Evolutionary conservation across 2,329 filamentous ascomycete genomes (phyloP).

Genomic region (Ascochyta viciae-villosae): DNA sequence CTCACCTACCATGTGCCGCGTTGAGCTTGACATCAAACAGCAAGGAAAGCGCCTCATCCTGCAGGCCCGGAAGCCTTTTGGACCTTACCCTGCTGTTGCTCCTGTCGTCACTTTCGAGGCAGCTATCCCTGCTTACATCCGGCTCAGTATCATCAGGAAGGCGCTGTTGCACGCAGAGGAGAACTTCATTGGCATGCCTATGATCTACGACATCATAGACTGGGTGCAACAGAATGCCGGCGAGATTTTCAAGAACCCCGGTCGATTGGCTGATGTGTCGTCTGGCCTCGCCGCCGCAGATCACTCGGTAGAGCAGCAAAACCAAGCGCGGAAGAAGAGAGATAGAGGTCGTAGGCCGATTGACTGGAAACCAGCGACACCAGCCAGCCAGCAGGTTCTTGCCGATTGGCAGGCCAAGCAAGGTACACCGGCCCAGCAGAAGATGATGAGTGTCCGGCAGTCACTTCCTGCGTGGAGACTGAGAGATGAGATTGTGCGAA

Average conservation of each 20-base stretch:
- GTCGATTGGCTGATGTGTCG: slow-evolving; percentile 82
- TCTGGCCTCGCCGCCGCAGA: slow-evolving; percentile 68
- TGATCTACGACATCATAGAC: slow-evolving; percentile 88
- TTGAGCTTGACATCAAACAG: slow-evolving; percentile 66
- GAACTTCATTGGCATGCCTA: slow-evolving; percentile 80
- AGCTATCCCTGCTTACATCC: slow-evolving; percentile 87
- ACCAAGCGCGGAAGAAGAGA: slow-evolving; percentile 28
- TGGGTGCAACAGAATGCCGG: slow-evolving; percentile 90
- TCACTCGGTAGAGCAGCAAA: slow-evolving; percentile 38
- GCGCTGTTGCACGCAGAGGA: slow-evolving; percentile 74
- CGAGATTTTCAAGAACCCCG: slow-evolving; percentile 82
- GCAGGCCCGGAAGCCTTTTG: slow-evolving; percentile 74
- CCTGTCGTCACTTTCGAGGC: slow-evolving; percentile 73
- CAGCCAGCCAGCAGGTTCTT: slow-evolving; percentile 65
- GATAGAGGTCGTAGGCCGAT: slow-evolving; percentile 59
- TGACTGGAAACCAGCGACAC: slow-evolving; percentile 66
- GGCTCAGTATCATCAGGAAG: slow-evolving; percentile 83
- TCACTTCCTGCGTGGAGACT: slow-evolving; percentile 87
- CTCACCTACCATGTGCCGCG: slow-evolving; percentile 70
- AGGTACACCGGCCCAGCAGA: slow-evolving; percentile 67
- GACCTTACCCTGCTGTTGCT: slow-evolving; percentile 72
- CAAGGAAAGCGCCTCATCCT: slow-evolving; percentile 57
- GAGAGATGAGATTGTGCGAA: slow-evolving; percentile 75
- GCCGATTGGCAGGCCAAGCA: slow-evolving; percentile 75
- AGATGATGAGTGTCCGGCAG: slow-evolving; percentile 76